Evolutionary conservation across 192 early-diverging fungal genomes (phyloP).

Genomic region (Lobosporangium transversale): DNA sequence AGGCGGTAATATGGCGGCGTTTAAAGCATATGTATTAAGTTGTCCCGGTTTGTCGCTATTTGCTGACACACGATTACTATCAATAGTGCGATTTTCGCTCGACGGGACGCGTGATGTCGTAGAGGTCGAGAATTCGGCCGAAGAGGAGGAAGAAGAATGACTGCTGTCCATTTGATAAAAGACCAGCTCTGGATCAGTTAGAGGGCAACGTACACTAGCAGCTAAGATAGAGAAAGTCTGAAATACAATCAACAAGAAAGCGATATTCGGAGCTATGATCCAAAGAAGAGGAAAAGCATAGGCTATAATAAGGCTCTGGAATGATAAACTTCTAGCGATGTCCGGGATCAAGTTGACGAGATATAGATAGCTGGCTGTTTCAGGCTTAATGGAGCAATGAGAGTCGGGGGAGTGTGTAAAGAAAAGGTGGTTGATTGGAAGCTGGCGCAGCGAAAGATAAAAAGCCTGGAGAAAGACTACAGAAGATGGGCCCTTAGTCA

Average conservation of each 20-base stretch:
- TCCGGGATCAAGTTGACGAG: slow-evolving; percentile 2
- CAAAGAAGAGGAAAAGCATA: slow-evolving; percentile 36
- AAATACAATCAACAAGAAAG: slow-evolving; percentile 28
- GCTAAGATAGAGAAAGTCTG: slow-evolving; percentile 21
- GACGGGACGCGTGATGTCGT: too few species aligned
- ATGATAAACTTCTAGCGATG: not conserved
- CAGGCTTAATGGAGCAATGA: not conserved
- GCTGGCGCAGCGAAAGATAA: not conserved
- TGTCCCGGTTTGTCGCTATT: too few species aligned
- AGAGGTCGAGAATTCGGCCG: not conserved
- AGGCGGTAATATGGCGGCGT: too few species aligned
- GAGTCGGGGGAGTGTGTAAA: not conserved
- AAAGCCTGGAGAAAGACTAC: slow-evolving; percentile 5
- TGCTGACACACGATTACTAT: too few species aligned
- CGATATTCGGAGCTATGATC: slow-evolving; percentile 21
- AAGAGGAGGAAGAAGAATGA: not conserved
- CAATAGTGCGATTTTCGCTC: too few species aligned
- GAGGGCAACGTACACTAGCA: not conserved
- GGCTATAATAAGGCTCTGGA: slow-evolving; percentile 29
- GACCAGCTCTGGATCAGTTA: not conserved
- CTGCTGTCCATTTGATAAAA: slow-evolving; percentile 1
- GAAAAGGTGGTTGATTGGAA: slow-evolving; percentile 3
- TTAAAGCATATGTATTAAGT: too few species aligned
- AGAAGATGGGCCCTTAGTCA: not conserved
- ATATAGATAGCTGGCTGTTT: not conserved